A percentile compares a stretch with the other conserved stretches of the same genome.
Conservation (phyloP, 768 basidiomycete genomes). For the Hebeloma cylindrosporum region DNA sequence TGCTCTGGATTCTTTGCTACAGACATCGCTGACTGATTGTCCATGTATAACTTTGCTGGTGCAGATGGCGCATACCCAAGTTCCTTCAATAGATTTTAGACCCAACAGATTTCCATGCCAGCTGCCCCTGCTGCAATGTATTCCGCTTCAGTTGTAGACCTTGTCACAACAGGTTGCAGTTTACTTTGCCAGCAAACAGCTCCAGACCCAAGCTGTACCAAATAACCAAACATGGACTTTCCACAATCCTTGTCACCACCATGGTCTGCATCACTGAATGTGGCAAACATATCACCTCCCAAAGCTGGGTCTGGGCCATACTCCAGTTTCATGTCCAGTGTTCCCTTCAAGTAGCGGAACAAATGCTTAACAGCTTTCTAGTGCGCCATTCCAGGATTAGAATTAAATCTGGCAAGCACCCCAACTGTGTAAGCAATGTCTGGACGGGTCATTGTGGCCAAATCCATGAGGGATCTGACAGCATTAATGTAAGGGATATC, state of each 20-base stretch:
- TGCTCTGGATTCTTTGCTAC: slow-evolving; percentile 38
- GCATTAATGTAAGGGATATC: slow-evolving; percentile 29
- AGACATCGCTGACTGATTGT: slow-evolving; percentile 36
- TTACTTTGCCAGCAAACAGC: slow-evolving; percentile 38
- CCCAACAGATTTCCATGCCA: slow-evolving; percentile 31
- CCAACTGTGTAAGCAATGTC: slow-evolving; percentile 16
- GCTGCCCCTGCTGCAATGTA: slow-evolving; percentile 35
- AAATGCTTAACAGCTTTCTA: slow-evolving; percentile 36
- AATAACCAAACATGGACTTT: slow-evolving; percentile 37
- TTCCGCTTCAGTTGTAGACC: slow-evolving; percentile 42
- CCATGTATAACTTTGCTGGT: slow-evolving; percentile 29
- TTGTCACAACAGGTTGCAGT: slow-evolving; percentile 38
- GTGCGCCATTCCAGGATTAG: slow-evolving; percentile 27
- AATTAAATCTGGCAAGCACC: slow-evolving; percentile 16
- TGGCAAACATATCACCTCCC: slow-evolving; percentile 14
- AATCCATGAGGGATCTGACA: slow-evolving; percentile 31
- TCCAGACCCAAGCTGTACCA: slow-evolving; percentile 34
- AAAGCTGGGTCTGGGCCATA: slow-evolving; percentile 11
- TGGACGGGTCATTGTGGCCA: slow-evolving; percentile 27
- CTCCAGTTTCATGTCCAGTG: slow-evolving; percentile 12
- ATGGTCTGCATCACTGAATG: slow-evolving; percentile 31
- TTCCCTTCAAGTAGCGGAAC: slow-evolving; percentile 11
- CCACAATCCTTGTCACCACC: slow-evolving; percentile 27
- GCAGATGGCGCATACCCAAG: slow-evolving; percentile 18
- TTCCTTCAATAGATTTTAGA: slow-evolving; percentile 30